phyloP scores from a whole-genome alignment of 2,329 filamentous ascomycete species.

The Arthroderma sp. region DNA sequence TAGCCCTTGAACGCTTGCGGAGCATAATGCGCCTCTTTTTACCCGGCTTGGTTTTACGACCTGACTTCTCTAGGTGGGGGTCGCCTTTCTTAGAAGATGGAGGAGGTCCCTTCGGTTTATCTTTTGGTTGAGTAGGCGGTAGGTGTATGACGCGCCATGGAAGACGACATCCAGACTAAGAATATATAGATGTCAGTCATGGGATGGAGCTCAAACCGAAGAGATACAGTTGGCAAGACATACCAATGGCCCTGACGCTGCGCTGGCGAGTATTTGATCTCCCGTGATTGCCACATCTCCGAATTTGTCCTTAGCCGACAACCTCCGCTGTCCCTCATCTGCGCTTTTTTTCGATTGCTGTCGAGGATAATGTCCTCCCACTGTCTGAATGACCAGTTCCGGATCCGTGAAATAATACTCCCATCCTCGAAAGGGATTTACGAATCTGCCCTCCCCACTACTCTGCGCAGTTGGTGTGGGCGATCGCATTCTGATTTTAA shows the following conservation, averaged over 20 bases:
- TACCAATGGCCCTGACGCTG: constrained; percentile 22
- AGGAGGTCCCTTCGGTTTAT: no score
- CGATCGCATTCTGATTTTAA: constrained; percentile 26
- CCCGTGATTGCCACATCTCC: constrained; percentile 26
- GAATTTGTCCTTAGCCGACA: constrained; percentile 16
- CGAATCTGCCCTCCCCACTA: constrained; percentile 23
- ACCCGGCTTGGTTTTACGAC: constrained; percentile 27
- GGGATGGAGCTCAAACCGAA: not conserved
- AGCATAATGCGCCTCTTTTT: constrained; percentile 31
- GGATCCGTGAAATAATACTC: constrained; percentile 29
- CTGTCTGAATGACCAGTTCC: constrained; percentile 10
- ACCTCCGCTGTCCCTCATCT: not conserved
- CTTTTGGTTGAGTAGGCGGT: constrained; percentile 13
- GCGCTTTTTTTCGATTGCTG: not conserved
- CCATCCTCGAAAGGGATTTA: constrained; percentile 30
- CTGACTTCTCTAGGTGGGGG: not conserved
- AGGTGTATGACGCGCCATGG: constrained; percentile 29
- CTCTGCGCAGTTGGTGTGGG: constrained; percentile 21
- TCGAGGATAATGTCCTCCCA: not conserved
- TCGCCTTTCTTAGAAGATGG: no score
- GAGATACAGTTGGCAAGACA: constrained; percentile 7
- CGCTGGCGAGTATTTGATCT: constrained; percentile 19
- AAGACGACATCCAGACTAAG: constrained; percentile 28
- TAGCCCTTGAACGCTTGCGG: constrained; percentile 21
- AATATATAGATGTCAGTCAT: not conserved